phyloP scores from a whole-genome alignment of 73 alveolate genomes.

The Tetrahymena thermophila region DNA sequence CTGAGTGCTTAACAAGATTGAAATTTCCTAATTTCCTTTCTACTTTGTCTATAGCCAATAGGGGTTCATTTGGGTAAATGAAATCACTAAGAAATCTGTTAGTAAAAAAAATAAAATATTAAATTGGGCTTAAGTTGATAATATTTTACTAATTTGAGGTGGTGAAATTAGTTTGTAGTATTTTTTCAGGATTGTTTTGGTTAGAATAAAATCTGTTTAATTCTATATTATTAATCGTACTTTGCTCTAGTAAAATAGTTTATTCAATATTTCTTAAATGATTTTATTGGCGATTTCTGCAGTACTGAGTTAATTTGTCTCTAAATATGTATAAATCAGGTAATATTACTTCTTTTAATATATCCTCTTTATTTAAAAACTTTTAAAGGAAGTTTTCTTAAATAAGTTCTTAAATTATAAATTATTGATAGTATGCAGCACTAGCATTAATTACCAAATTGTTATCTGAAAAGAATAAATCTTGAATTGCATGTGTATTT shows the following conservation, averaged over 20 bases:
- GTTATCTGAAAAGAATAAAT: neutral
- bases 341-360: neutral
- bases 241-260: neutral
- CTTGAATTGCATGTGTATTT: neutral
- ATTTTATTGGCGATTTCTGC: neutral
- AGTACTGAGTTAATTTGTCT: neutral
- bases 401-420: neutral
- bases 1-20: neutral
- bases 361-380: neutral
- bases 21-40: neutral
- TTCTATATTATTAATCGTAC: neutral
- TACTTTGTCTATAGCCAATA: neutral
- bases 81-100: neutral
- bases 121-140: neutral
- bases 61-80: neutral
- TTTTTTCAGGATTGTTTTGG: neutral
- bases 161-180: neutral
- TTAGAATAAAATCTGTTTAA: neutral
- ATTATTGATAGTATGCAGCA: neutral
- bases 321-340: neutral
- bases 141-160: neutral
- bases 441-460: neutral
- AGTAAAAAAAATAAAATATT: neutral
- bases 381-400: neutral
- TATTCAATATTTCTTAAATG: neutral